Evolutionary conservation across 306 rosid species (phyloP).

Genomic region (Vachellia pachyceras): DNA sequence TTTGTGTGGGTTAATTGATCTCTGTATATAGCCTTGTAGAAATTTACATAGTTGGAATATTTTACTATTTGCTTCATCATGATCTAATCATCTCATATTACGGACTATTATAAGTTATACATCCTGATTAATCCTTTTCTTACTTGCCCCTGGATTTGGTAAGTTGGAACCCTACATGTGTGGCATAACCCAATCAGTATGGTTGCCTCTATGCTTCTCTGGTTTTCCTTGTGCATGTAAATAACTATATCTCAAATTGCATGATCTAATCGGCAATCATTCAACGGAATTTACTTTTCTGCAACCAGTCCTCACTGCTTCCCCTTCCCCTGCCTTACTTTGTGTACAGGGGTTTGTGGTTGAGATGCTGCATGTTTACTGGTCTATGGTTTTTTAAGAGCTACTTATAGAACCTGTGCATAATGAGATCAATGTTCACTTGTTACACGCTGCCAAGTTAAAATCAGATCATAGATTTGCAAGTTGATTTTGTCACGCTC

Average conservation of each 20-base stretch:
- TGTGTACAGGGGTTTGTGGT: neutral
- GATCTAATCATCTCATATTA: slow-evolving; percentile 9
- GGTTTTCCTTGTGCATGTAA: neutral
- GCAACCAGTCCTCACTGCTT: neutral
- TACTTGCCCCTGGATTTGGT: neutral
- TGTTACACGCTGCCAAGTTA: neutral
- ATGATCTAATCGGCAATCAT: neutral
- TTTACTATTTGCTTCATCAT: slow-evolving; percentile 8
- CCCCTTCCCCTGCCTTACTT: neutral
- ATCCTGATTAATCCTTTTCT: neutral
- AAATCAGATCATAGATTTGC: neutral
- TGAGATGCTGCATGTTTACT: neutral
- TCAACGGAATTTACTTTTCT: neutral
- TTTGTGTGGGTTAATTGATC: slow-evolving; percentile 24
- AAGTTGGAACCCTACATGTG: neutral
- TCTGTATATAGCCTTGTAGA: slow-evolving; percentile 14
- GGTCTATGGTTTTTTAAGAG: neutral
- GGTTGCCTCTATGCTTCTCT: neutral
- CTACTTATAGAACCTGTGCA: neutral
- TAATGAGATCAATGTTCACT: neutral
- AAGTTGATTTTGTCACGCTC: slow-evolving; percentile 1
- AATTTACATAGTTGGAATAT: slow-evolving; percentile 18
- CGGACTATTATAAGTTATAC: no score
- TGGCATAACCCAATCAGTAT: neutral
- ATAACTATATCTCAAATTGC: neutral